Conservation (phyloP, 1,284 basidiomycete genomes). For the Thecaphora thlaspeos region DNA sequence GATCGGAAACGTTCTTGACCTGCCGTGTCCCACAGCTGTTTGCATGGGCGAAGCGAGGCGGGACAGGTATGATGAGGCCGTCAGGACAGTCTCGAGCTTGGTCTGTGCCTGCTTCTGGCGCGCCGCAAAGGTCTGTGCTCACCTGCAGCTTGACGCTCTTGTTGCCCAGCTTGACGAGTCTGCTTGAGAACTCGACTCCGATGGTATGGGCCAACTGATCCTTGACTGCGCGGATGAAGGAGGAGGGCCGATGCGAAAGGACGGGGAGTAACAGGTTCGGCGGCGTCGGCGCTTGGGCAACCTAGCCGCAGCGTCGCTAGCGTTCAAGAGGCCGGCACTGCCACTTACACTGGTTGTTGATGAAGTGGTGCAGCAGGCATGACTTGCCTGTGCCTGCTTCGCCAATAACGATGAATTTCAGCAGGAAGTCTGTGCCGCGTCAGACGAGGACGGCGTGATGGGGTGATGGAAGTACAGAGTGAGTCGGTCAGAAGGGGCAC, state of each 20-base stretch:
- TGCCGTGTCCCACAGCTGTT: slow-evolving; percentile 51
- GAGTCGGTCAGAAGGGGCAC: too few species aligned
- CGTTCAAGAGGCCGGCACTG: neutral
- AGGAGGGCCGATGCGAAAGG: too few species aligned
- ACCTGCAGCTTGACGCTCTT: slow-evolving; percentile 92
- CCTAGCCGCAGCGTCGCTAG: too few species aligned
- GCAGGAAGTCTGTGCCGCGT: slow-evolving; percentile 71
- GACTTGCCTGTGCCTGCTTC: slow-evolving; percentile 96
- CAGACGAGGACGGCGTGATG: neutral
- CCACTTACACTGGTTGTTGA: slow-evolving; percentile 82
- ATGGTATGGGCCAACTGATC: slow-evolving; percentile 96
- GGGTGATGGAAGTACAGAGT: too few species aligned
- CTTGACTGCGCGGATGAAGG: slow-evolving; percentile 68
- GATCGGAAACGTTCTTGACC: slow-evolving; percentile 65
- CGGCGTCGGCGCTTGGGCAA: too few species aligned
- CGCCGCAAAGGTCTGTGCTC: slow-evolving; percentile 38
- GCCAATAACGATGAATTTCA: slow-evolving; percentile 96
- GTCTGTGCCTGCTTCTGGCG: too few species aligned
- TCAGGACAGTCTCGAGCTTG: too few species aligned
- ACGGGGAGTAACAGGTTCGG: too few species aligned
- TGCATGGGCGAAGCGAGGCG: too few species aligned
- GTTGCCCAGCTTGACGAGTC: slow-evolving; percentile 83
- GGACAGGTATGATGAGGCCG: too few species aligned
- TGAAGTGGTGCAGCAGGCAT: slow-evolving; percentile 90
- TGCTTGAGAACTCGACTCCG: slow-evolving; percentile 89